Percentiles rank a stretch among this genome's conserved stretches.
These are phyloP conservation scores for Pseudogymnoascus sp. DNA, from an alignment of 2,329 filamentous ascomycete genomes.

Conservation along the genomic window DNA sequence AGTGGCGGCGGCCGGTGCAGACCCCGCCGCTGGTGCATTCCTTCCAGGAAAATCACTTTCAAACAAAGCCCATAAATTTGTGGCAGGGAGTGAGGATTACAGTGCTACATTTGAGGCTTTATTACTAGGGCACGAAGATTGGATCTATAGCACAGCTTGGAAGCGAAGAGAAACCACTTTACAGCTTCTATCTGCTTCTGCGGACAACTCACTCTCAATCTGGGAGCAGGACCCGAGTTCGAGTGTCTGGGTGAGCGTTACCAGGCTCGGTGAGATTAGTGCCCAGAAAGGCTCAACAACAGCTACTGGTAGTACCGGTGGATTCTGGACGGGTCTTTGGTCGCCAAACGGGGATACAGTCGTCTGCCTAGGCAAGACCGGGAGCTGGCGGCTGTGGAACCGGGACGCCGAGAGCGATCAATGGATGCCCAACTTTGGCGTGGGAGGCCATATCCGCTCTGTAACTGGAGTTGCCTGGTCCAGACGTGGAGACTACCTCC, in stretches of 20 bases:
- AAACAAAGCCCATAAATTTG: constrained; percentile 80
- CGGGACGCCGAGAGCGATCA: constrained; percentile 50
- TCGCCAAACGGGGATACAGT: constrained; percentile 67
- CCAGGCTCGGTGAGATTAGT: constrained; percentile 86
- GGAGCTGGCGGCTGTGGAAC: constrained; percentile 85
- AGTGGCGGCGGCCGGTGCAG: constrained; percentile 43
- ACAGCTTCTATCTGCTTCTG: constrained; percentile 80
- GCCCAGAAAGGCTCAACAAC: constrained; percentile 92
- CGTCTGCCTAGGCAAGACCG: constrained; percentile 78
- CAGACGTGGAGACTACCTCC: constrained; percentile 68
- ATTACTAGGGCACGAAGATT: constrained; percentile 91
- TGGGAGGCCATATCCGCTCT: constrained; percentile 75
- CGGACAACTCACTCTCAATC: constrained; percentile 88
- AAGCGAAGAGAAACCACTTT: constrained; percentile 35
- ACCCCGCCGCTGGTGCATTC: constrained; percentile 50
- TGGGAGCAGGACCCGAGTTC: constrained; percentile 81
- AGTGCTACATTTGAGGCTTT: constrained; percentile 89
- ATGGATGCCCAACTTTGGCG: constrained; percentile 70
- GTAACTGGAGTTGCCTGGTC: constrained; percentile 83
- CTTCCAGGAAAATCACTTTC: constrained; percentile 65
- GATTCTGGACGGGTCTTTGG: constrained; percentile 96
- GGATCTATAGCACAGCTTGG: constrained; percentile 75
- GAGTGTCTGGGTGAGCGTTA: constrained; percentile 83
- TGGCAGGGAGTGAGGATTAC: constrained; percentile 51
- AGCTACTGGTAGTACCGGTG: constrained; percentile 89